Percentiles rank a stretch among this genome's conserved stretches.
phyloP scores from a whole-genome alignment of 345 rosid species.

The Pelargonium nanum region DNA sequence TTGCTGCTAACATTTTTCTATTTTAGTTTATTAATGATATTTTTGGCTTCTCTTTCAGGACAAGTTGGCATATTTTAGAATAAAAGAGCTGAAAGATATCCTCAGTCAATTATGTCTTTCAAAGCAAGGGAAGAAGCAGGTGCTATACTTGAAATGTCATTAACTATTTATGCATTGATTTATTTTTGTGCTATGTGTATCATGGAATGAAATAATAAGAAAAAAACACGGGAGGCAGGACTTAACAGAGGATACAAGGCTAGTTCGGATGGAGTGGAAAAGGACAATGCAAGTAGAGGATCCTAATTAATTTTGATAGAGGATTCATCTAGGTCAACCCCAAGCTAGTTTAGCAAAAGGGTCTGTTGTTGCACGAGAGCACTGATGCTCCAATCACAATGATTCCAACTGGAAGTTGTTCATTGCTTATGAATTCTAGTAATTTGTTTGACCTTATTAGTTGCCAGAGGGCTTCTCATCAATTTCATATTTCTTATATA shows the following conservation, averaged over 20 bases:
- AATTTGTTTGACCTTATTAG: not conserved
- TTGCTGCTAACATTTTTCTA: too few relatives aligned
- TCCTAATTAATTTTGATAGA: not conserved
- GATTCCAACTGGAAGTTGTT: not conserved
- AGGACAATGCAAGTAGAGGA: not conserved
- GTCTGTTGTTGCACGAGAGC: too few relatives aligned
- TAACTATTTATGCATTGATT: not conserved
- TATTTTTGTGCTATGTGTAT: not conserved
- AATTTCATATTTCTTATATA: not conserved
- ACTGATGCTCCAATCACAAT: not conserved
- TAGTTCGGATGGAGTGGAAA: not conserved
- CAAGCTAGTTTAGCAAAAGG: too few relatives aligned
- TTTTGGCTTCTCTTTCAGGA: constrained; percentile 36
- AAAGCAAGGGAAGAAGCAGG: constrained; percentile 98
- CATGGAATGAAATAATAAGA: not conserved
- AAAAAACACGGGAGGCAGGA: not conserved
- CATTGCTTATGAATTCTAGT: not conserved
- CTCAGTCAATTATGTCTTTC: constrained; percentile 80
- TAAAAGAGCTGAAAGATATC: constrained; percentile 95
- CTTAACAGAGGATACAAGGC: not conserved
- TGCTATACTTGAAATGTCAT: constrained; percentile 12
- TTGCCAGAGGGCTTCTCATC: not conserved
- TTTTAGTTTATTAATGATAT: constrained; percentile 4
- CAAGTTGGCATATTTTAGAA: constrained; percentile 68
- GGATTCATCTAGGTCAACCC: too few relatives aligned